Percentiles rank a stretch among this genome's conserved stretches.
Evolutionary conservation across 2,329 filamentous ascomycete genomes (phyloP).

Genomic region (Penicillium sp.): DNA sequence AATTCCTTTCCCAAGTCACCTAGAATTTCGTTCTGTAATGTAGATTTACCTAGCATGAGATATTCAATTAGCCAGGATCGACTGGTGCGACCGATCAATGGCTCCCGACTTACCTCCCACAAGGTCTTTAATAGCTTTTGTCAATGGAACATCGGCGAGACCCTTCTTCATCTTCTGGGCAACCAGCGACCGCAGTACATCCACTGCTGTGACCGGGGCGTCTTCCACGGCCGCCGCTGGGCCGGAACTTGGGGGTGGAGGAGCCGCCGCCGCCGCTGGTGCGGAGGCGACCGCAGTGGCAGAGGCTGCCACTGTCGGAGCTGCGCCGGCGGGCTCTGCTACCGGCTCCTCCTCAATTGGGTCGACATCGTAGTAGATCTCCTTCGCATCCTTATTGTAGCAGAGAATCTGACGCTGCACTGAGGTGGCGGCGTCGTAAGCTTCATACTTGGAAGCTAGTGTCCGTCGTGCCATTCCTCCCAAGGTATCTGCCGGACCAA

Average conservation of each 20-base stretch:
- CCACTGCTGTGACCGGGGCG: slow-evolving; percentile 79
- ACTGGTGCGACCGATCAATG: no score
- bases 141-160: slow-evolving; percentile 80
- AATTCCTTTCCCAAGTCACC: slow-evolving; percentile 98
- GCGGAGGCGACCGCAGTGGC: slow-evolving; percentile 45
- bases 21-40: slow-evolving; percentile 96
- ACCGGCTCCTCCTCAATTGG: slow-evolving; percentile 81
- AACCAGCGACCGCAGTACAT: slow-evolving; percentile 83
- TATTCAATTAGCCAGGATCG: background rate
- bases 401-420: slow-evolving; percentile 96
- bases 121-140: slow-evolving; percentile 97
- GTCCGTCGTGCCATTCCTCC: slow-evolving; percentile 97
- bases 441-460: slow-evolving; percentile 94
- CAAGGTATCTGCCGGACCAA: slow-evolving; percentile 93
- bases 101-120: slow-evolving; percentile 79
- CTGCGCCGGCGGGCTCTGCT: slow-evolving; percentile 48
- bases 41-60: slow-evolving; percentile 77
- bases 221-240: slow-evolving; percentile 85
- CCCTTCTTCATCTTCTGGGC: slow-evolving; percentile 98
- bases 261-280: slow-evolving; percentile 54
- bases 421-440: slow-evolving; percentile 94
- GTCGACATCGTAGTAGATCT: slow-evolving; percentile 99
- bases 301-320: slow-evolving; percentile 41
- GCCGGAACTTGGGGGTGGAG: slow-evolving; percentile 67
- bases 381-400: slow-evolving; percentile 99